Percentiles rank a stretch among this genome's conserved stretches.
Conservation (phyloP, 345 rosid species). For the Excoecaria cochinchinensis region DNA sequence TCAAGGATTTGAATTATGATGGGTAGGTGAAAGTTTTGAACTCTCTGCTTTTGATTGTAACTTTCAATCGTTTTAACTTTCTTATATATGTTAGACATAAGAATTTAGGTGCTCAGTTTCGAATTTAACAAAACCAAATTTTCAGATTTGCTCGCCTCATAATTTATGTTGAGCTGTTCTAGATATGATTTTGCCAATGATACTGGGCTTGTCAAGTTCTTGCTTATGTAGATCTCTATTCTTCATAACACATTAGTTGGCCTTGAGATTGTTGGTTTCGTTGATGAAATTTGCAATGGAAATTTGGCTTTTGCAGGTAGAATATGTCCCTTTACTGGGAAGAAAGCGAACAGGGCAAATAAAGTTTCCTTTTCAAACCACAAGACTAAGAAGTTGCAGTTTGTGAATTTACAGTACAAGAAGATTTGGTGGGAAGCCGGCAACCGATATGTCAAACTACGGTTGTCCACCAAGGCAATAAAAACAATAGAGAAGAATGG, state of each 20-base stretch:
- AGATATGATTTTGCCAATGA: not conserved
- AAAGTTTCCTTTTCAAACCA: constrained; percentile 93
- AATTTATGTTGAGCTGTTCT: not conserved
- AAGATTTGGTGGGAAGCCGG: constrained; percentile 97
- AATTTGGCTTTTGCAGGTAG: constrained; percentile 53
- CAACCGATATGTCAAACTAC: constrained; percentile 73
- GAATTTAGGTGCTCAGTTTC: too few relatives aligned
- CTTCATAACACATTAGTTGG: not conserved
- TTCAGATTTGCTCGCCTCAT: not conserved
- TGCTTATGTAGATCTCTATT: not conserved
- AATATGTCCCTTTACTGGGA: constrained; percentile 88
- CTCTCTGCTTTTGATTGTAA: not conserved
- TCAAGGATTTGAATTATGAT: too few relatives aligned
- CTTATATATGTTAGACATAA: too few relatives aligned
- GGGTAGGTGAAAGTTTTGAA: not conserved
- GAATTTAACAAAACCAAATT: too few relatives aligned
- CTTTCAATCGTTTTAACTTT: not conserved
- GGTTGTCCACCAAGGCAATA: constrained; percentile 82
- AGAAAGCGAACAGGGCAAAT: constrained; percentile 89
- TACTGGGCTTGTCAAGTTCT: not conserved
- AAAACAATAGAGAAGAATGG: constrained; percentile 96
- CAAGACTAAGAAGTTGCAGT: constrained; percentile 88
- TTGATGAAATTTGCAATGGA: not conserved
- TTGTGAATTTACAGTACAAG: constrained; percentile 91
- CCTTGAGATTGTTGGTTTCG: not conserved